Percentiles rank a stretch among this genome's conserved stretches.
These are phyloP conservation scores for Euphrasia confusa DNA, from an alignment of 257 asterid species.

Conservation along the genomic window DNA sequence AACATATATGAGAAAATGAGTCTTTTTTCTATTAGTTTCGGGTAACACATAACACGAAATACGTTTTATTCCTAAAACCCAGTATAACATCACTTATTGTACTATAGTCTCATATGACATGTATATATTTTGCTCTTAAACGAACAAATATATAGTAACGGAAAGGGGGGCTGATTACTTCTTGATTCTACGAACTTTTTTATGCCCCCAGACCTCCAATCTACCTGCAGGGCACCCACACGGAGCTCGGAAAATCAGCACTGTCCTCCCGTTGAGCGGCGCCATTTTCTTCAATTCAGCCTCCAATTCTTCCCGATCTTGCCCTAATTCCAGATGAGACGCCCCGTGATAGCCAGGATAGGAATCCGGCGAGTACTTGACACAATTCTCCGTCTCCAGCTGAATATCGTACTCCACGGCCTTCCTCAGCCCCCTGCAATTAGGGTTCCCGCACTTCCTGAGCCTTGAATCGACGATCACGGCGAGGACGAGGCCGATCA, in stretches of 20 bases:
- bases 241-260: conserved; percentile 47
- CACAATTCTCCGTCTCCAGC: conserved; percentile 53
- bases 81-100: conserved; percentile 31
- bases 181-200: conserved; percentile 51
- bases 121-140: conserved; percentile 22
- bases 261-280: conserved; percentile 53
- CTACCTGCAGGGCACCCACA: conserved; percentile 60
- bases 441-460: conserved; percentile 45
- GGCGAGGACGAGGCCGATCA: conserved; percentile 29
- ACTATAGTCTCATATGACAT: conserved; percentile 18
- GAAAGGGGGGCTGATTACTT: conserved; percentile 22
- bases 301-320: conserved; percentile 48
- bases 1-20: neutral
- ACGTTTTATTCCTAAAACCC: conserved; percentile 24
- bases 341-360: conserved; percentile 23
- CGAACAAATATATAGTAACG: neutral
- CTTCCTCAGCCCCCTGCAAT: conserved; percentile 44
- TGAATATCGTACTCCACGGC: conserved; percentile 64
- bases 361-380: conserved; percentile 35
- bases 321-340: conserved; percentile 41
- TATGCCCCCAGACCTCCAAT: conserved; percentile 59
- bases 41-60: conserved; percentile 9
- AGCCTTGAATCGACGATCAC: conserved; percentile 34
- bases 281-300: conserved; percentile 61
- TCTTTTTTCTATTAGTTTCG: neutral